Conservation (phyloP, 495 filamentous ascomycete genomes). For the Xylaria intraflava region DNA sequence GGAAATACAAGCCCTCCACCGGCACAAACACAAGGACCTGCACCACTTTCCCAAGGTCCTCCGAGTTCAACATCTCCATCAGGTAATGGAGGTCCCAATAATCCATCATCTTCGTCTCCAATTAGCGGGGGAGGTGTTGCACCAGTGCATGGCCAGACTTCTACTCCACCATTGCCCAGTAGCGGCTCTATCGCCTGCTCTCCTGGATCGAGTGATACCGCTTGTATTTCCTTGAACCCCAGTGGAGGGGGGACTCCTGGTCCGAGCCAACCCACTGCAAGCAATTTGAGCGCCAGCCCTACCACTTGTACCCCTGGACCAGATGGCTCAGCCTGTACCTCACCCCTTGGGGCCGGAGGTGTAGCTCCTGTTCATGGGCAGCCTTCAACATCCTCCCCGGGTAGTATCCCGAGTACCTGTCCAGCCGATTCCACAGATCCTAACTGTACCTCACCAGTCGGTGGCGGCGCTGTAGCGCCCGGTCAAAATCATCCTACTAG, state of each 20-base stretch:
- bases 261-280: neutral
- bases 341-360: constrained; percentile 8
- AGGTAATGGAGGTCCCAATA: neutral
- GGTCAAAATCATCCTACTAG: constrained; percentile 8
- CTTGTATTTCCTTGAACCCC: constrained; percentile 9
- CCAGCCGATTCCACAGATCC: constrained; percentile 14
- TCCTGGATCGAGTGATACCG: constrained; percentile 13
- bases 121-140: neutral
- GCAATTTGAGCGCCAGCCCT: neutral
- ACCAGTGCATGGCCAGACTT: constrained; percentile 1
- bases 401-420: constrained; percentile 9
- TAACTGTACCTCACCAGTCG: constrained; percentile 12
- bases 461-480: constrained; percentile 5
- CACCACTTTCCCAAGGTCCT: neutral
- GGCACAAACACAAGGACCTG: neutral
- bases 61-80: neutral
- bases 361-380: constrained; percentile 12
- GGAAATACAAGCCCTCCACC: constrained; percentile 10
- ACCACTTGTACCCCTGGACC: neutral
- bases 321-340: constrained; percentile 11
- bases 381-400: constrained; percentile 10
- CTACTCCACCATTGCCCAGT: constrained; percentile 1
- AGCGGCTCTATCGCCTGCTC: constrained; percentile 8
- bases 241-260: constrained; percentile 7
- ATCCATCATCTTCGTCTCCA: constrained; percentile 4